phyloP scores from a whole-genome alignment of 2,329 filamentous ascomycete genomes.

The Grosmannia huntii region DNA sequence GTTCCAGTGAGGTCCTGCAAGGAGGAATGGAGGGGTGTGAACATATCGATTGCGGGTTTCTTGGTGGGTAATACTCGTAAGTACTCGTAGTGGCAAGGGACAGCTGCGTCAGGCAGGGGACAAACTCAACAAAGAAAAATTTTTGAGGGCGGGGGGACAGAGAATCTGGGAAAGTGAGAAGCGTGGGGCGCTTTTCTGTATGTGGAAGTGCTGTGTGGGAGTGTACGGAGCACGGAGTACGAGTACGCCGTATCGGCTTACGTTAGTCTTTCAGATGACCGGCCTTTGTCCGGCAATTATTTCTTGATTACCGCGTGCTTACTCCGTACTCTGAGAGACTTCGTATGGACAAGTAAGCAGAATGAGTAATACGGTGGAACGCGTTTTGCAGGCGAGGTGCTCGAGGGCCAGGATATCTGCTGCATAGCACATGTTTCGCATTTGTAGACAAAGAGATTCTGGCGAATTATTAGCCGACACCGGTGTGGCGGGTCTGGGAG shows the following conservation, averaged over 20 bases:
- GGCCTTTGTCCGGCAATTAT: too few species aligned
- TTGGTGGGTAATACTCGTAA: not conserved
- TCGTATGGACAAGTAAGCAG: too few species aligned
- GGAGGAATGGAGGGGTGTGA: not conserved
- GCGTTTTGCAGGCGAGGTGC: not conserved
- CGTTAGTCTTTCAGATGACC: too few species aligned
- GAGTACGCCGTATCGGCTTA: too few species aligned
- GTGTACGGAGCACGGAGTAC: too few species aligned
- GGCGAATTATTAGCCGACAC: constrained; percentile 1
- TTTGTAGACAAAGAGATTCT: not conserved
- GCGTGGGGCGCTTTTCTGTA: too few species aligned
- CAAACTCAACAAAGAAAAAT: not conserved
- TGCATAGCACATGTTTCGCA: not conserved
- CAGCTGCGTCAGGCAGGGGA: not conserved
- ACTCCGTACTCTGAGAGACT: too few species aligned
- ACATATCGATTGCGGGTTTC: not conserved
- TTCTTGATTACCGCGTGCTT: too few species aligned
- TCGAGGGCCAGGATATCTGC: not conserved
- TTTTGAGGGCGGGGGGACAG: not conserved
- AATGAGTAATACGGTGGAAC: not conserved
- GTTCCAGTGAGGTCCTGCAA: not conserved
- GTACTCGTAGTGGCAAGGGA: not conserved
- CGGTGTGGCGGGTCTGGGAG: not conserved
- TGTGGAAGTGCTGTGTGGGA: too few species aligned
- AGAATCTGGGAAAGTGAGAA: not conserved